Conservation (phyloP, 768 basidiomycete genomes). For the Phanerodontia chrysosporium region DNA sequence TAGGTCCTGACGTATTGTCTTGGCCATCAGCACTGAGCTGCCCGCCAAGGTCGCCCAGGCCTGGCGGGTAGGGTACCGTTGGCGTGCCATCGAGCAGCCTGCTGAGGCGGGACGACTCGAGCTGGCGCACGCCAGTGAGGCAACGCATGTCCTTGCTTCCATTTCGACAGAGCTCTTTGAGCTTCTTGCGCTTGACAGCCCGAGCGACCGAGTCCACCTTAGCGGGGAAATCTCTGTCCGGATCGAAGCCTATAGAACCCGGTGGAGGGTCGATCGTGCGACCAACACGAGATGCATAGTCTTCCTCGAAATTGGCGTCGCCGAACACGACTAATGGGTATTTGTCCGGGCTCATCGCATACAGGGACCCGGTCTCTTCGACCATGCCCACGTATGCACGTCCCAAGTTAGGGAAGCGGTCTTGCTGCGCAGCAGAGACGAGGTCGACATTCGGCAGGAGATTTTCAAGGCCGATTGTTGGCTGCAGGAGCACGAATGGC, state of each 20-base stretch:
- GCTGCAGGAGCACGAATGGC: conserved; percentile 85
- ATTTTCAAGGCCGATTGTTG: conserved; percentile 70
- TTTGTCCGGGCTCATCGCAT: conserved; percentile 76
- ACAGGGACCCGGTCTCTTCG: conserved; percentile 67
- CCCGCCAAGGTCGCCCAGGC: neutral
- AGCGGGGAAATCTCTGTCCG: conserved; percentile 30
- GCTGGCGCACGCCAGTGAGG: conserved; percentile 53
- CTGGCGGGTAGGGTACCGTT: conserved; percentile 26
- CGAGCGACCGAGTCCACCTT: conserved; percentile 42
- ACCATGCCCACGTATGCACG: conserved; percentile 82
- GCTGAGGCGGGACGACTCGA: conserved; percentile 45
- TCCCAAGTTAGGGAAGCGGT: conserved; percentile 49
- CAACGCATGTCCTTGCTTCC: conserved; percentile 48
- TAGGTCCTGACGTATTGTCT: conserved; percentile 5
- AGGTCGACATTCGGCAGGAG: conserved; percentile 51
- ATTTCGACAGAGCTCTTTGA: conserved; percentile 35
- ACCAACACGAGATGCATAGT: conserved; percentile 2
- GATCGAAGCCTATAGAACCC: conserved; percentile 21
- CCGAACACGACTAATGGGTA: conserved; percentile 83
- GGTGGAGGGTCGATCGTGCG: conserved; percentile 33
- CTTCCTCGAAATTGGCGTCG: conserved; percentile 30
- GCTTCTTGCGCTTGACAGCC: conserved; percentile 33
- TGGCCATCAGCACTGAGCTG: neutral
- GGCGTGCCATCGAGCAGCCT: conserved; percentile 61
- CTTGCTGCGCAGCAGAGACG: conserved; percentile 25